Conservation (phyloP, 176 grass and related monocot species). For the Elaeis guineensis region DNA sequence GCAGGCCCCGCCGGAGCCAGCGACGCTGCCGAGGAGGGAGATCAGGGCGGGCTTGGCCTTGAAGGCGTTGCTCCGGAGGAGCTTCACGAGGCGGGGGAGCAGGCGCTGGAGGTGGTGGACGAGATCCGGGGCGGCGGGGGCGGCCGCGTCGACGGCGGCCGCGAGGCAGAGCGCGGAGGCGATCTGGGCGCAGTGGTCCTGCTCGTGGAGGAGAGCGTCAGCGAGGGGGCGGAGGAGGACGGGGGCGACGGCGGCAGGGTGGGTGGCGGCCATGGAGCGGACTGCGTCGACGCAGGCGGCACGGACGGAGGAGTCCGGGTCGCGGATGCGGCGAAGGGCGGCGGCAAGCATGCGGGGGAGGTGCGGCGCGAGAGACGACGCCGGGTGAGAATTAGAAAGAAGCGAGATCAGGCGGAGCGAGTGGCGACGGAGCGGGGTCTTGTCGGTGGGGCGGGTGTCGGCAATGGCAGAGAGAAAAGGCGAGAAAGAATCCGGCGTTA, state of each 20-base stretch:
- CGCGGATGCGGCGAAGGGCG: conserved; percentile 68
- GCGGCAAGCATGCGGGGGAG: conserved; percentile 61
- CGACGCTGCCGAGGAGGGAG: conserved; percentile 63
- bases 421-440: conserved; percentile 72
- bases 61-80: conserved; percentile 78
- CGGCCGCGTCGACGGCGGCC: conserved; percentile 51
- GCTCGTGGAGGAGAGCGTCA: conserved; percentile 77
- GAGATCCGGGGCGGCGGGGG: conserved; percentile 38
- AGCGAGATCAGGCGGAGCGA: conserved; percentile 75
- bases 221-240: conserved; percentile 33
- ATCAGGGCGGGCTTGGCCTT: conserved; percentile 83
- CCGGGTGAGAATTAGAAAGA: conserved; percentile 46
- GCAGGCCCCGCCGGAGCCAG: conserved; percentile 37
- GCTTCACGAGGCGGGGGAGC: conserved; percentile 74
- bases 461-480: conserved; percentile 70
- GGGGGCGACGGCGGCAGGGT: conserved; percentile 9
- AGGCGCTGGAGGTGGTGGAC: conserved; percentile 52
- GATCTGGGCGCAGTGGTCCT: conserved; percentile 82
- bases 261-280: conserved; percentile 37
- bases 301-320: conserved; percentile 90
- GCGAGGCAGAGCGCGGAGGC: conserved; percentile 53
- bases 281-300: conserved; percentile 71
- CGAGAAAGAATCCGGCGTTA: conserved; percentile 46
- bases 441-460: conserved; percentile 64
- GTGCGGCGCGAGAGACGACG: conserved; percentile 45